Percentiles rank a stretch among this genome's conserved stretches.
These are phyloP conservation scores for Penicillium aurantiogriseum DNA, from an alignment of 2,329 filamentous ascomycete genomes.

Conservation along the genomic window DNA sequence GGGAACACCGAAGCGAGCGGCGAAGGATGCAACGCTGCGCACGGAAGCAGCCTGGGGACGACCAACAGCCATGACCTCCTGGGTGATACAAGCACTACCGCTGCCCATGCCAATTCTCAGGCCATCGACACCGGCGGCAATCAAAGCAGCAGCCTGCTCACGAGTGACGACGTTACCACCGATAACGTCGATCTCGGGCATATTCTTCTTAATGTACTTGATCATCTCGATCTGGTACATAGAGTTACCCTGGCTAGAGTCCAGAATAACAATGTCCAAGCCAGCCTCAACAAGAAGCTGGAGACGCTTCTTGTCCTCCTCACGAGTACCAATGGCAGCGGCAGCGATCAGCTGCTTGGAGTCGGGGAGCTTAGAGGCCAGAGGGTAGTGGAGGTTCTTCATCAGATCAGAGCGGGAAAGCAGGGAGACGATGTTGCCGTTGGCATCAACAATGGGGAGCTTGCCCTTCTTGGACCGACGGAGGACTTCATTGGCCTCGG, in stretches of 20 bases:
- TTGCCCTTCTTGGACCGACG: constrained; percentile 98
- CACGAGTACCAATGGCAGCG: constrained; percentile 90
- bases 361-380: constrained; percentile 91
- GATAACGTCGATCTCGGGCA: constrained; percentile 86
- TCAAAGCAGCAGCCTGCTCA: constrained; percentile 88
- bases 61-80: constrained; percentile 99
- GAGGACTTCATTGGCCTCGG: constrained; percentile 89
- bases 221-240: constrained; percentile 99
- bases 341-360: constrained; percentile 97
- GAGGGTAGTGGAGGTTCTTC: constrained; percentile 96
- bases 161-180: constrained; percentile 98
- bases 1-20: constrained; percentile 88
- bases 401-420: constrained; percentile 93
- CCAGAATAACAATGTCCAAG: constrained; percentile 89
- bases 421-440: constrained; percentile 84
- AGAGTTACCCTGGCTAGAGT: constrained; percentile 96
- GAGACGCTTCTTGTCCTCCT: constrained; percentile 85
- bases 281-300: constrained; percentile 89
- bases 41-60: constrained; percentile 93
- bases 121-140: constrained; percentile 91
- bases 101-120: constrained; percentile 98
- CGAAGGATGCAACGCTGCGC: constrained; percentile 84
- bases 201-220: constrained; percentile 87
- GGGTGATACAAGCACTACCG: constrained; percentile 96
- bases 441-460: constrained; percentile 82